Base-by-base conservation (phyloP, 2,329 filamentous ascomycete genomes). In the Hymenoscyphus infarciens region DNA sequence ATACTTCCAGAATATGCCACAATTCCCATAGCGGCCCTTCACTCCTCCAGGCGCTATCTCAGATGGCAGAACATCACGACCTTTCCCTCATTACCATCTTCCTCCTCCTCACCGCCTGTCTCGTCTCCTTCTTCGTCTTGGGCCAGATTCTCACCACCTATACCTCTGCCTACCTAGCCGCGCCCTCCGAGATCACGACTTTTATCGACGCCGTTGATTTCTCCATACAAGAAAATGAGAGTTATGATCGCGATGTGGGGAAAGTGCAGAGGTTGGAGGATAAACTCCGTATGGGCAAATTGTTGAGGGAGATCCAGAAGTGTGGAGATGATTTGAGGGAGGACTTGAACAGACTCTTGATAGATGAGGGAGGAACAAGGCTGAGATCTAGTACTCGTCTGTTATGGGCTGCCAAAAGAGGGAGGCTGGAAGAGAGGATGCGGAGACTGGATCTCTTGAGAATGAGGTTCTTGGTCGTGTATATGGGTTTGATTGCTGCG, bases 381-480 rank as follows among this genome's bases (percentile, higher is more conserved):
- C 72, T 87, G 69, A 79, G 77, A 62, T 77, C 75, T 10, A 74
- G 75, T 63, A 79, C 84, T 27, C 79, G 85, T 58, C 64, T 87
- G 1, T 75, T 87, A 29, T 88, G 86, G 86, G 84, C 82, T 3
- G 77, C 77, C 63, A 82, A 82, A 70, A 80, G 83, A 68, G 74
- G 73, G 58, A 77, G 78, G 59, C 75, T 88, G 57, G 82, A 86
- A 72, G 83, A 85, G 67, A 80, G 82, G 59, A 77, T 87, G 60
- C 80, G 82, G 61, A 78, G 84, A 56, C 76, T 88, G 49, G 86
- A 88, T 68, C 74, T 87, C 69, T 73, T 88, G 71, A 80, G 85
- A 71, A 87, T 86, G 83, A 81, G 85, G 64, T 87, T 88, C 71
- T 75, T 88, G 35, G 83, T 87, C 39, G 79, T 86, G 42, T 87